Conservation (phyloP, 2,329 filamentous ascomycete species). For the Paraphaeosphaeria minitans region DNA sequence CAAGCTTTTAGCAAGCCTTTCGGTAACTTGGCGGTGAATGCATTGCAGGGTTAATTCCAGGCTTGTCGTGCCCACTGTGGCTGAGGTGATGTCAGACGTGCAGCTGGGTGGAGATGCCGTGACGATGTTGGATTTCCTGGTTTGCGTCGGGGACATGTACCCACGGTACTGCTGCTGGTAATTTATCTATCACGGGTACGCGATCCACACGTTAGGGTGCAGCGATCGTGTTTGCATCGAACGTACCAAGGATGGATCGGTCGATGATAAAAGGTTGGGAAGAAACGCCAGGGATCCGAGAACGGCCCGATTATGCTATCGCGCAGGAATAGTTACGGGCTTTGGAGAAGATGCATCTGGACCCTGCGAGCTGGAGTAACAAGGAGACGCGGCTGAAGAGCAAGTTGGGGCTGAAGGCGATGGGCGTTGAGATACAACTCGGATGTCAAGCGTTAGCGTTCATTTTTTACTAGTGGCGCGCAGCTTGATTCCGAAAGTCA, state of each 20-base stretch:
- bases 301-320: not conserved
- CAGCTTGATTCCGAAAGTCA: not conserved
- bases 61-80: constrained; percentile 9
- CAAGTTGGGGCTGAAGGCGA: not conserved
- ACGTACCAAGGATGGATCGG: too few species aligned
- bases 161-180: too few species aligned
- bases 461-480: not conserved
- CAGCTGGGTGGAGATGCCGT: not conserved
- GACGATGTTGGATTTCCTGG: not conserved
- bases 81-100: constrained; percentile 6
- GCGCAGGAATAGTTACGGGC: not conserved
- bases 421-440: not conserved
- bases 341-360: not conserved
- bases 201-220: too few species aligned
- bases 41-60: not conserved
- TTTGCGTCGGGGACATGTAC: not conserved
- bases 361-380: not conserved
- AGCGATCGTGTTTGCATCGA: too few species aligned
- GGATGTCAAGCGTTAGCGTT: not conserved
- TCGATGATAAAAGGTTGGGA: too few species aligned
- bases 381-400: not conserved
- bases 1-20: constrained; percentile 37
- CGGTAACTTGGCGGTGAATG: constrained; percentile 32
- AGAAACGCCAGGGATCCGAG: too few species aligned
- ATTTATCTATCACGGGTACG: too few species aligned